Evolutionary conservation across 78 protist species (phyloP), one percentile per base, ranked within the genome.

Genomic region (Planoprotostelium fungivorum): DNA sequence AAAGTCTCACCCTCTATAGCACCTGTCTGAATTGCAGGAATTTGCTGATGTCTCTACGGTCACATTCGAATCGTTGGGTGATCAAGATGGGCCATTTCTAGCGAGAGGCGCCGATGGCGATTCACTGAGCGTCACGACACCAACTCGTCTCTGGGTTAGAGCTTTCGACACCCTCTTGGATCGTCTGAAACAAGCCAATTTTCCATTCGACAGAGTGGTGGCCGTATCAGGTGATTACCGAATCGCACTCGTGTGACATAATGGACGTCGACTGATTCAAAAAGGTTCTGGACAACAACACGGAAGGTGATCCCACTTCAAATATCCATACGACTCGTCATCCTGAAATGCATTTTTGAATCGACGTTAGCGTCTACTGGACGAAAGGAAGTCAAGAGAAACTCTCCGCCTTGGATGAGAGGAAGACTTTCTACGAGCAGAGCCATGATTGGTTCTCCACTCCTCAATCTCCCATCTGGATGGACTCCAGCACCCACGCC

Each of bases 221-320:
- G 73, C 73, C 73, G 16, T 51, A 25, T 51, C 73, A 51, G 73
- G 73, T 51, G n/a, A 51, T 16, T 25, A 16, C 73, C 31, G 73
- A 16, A 5, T 51, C 16, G 73, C 16, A 5, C 73, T 25, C 5
- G 16, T 25, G 5, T 25, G 16, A 51, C 73, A 51, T 51, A 16
- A 51, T 51, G 5, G 5, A 25, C 73, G 16, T 51, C 16, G 73
- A 51, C 16, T 51, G 73, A 51, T 51, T 51, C 73, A 16, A 51
- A 51, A 51, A 51, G 73, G 73, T 51, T 51, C 73, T 51, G 73
- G 73, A 51, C 73, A 51, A 51, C 73, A 51, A 51, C 73, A 51
- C 16, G 73, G 73, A 51, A 51, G 73, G 73, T 51, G 16, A 51
- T n/a, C n/a, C n/a, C n/a, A n/a, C n/a, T n/a, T n/a, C n/a, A n/a